phyloP scores from a whole-genome alignment of 192 early-diverging fungal species.

The Linnemannia elongata region DNA sequence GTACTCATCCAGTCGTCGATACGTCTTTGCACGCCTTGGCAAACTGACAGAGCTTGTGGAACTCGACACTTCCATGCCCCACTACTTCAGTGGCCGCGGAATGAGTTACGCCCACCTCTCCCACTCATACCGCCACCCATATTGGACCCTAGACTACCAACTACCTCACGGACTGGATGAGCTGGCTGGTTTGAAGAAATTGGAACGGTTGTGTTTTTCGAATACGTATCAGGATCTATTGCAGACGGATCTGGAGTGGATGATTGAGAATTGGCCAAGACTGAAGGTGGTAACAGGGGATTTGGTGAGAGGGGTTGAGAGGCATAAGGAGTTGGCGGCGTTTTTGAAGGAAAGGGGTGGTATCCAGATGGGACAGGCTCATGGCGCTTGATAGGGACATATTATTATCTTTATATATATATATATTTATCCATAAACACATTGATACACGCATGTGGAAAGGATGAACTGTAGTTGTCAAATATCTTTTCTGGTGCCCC shows the following conservation, averaged over 20 bases:
- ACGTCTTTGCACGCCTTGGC: background rate
- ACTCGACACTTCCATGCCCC: background rate
- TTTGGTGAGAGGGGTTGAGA: background rate
- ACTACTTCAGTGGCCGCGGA: background rate
- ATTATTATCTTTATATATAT: background rate
- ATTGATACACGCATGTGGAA: background rate
- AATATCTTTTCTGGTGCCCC: too few relatives aligned
- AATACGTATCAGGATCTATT: background rate
- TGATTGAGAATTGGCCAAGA: background rate
- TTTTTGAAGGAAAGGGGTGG: background rate
- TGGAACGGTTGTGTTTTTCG: background rate
- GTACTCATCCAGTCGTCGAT: background rate
- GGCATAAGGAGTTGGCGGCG: background rate
- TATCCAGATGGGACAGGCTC: background rate
- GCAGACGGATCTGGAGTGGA: background rate
- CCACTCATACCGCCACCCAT: background rate
- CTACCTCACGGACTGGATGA: background rate
- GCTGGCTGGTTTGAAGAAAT: background rate
- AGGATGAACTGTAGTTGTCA: too few relatives aligned
- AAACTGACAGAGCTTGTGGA: background rate
- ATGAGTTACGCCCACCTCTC: background rate
- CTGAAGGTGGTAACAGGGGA: background rate
- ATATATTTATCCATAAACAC: background rate
- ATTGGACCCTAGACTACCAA: background rate
- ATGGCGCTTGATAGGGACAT: background rate